A percentile compares a stretch with the other conserved stretches of the same genome.
Evolutionary conservation across 1,284 basidiomycete genomes (phyloP).

Genomic region (Malassezia cuniculi): DNA sequence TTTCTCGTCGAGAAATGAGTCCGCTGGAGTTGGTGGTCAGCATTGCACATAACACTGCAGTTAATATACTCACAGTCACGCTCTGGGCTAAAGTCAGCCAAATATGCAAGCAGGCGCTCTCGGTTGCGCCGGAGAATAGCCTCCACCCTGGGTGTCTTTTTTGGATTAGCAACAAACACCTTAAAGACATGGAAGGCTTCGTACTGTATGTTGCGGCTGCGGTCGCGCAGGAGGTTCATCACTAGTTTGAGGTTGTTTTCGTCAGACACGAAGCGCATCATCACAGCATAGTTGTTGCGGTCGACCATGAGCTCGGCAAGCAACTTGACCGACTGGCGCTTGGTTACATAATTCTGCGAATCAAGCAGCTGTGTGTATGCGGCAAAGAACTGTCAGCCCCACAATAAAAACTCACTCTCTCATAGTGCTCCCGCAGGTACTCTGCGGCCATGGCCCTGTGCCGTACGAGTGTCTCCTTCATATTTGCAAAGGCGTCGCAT

Average conservation of each 20-base stretch:
- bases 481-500: constrained; percentile 89
- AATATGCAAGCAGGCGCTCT: constrained; percentile 76
- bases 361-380: constrained; percentile 84
- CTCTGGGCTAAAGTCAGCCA: constrained; percentile 91
- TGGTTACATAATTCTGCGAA: constrained; percentile 96
- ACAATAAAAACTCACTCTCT: constrained; percentile 48
- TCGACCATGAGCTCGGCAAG: constrained; percentile 95
- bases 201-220: constrained; percentile 98
- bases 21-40: constrained; percentile 19
- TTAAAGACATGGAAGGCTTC: constrained; percentile 99
- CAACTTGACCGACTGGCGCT: constrained; percentile 93
- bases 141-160: constrained; percentile 92
- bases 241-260: constrained; percentile 92
- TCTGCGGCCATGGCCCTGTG: constrained; percentile 95
- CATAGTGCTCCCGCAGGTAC: constrained; percentile 91
- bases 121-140: constrained; percentile 80
- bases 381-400: constrained; percentile 64
- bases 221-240: constrained; percentile 96
- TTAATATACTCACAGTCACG: constrained; percentile 59
- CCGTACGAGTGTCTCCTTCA: constrained; percentile 65
- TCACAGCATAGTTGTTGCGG: constrained; percentile 90
- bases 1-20: constrained; percentile 45
- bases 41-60: neutral
- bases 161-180: constrained; percentile 97
- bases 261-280: constrained; percentile 85